A percentile compares a stretch with the other conserved stretches of the same genome.
Evolutionary conservation across 148 eudicot genomes (phyloP).

Genomic region (Bassia scoparia): DNA sequence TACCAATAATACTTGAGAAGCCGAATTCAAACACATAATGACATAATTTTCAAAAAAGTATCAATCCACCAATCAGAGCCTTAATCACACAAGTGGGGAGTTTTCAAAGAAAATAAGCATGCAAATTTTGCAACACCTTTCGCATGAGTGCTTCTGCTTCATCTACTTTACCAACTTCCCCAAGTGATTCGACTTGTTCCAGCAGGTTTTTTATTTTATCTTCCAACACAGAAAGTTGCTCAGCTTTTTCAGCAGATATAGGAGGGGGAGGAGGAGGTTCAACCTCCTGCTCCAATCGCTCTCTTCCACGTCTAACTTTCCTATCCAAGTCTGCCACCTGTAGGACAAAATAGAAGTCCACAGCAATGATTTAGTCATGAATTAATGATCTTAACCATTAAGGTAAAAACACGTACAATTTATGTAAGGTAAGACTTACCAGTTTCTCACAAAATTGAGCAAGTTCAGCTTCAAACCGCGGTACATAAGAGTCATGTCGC

Average conservation of each 20-base stretch:
- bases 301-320: conserved; percentile 86
- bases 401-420: neutral
- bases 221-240: conserved; percentile 84
- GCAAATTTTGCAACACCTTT: conserved; percentile 47
- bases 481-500: conserved; percentile 78
- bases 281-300: conserved; percentile 89
- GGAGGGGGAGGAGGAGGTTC: conserved; percentile 88
- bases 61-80: too few species aligned
- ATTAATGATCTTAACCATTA: neutral
- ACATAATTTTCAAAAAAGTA: neutral
- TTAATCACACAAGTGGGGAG: too few species aligned
- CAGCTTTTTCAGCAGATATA: conserved; percentile 81
- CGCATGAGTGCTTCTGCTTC: conserved; percentile 99
- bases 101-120: neutral
- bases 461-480: conserved; percentile 87
- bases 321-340: conserved; percentile 92
- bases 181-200: conserved; percentile 91
- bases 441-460: conserved; percentile 89
- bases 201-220: conserved; percentile 82
- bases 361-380: neutral
- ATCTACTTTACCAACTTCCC: conserved; percentile 97
- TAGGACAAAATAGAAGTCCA: conserved; percentile 14
- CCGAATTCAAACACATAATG: neutral
- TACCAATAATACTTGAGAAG: neutral
- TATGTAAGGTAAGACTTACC: conserved; percentile 42